These are phyloP conservation scores for Candida saitoana DNA, from an alignment of 805 yeast species.

Conservation along the genomic window DNA sequence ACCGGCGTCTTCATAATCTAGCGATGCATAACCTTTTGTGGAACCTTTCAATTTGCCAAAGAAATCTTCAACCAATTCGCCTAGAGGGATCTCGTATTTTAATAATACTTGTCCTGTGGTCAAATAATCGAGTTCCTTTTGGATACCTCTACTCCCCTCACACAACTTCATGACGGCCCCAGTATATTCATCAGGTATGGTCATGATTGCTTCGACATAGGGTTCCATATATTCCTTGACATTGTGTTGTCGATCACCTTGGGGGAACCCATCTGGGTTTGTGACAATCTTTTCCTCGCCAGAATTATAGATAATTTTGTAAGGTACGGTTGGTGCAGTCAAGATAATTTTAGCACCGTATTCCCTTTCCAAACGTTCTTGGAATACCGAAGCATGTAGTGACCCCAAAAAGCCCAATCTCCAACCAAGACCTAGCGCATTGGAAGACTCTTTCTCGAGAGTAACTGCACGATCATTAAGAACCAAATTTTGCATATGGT, in stretches of 20 bases:
- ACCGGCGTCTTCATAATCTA: slow-evolving; percentile 93
- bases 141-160: slow-evolving; percentile 78
- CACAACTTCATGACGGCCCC: slow-evolving; percentile 86
- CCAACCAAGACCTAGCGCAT: slow-evolving; percentile 97
- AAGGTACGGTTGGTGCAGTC: slow-evolving; percentile 96
- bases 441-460: slow-evolving; percentile 83
- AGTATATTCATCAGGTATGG: slow-evolving; percentile 83
- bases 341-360: slow-evolving; percentile 89
- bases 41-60: slow-evolving; percentile 89
- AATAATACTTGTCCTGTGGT: slow-evolving; percentile 77
- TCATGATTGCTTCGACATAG: slow-evolving; percentile 82
- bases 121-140: slow-evolving; percentile 71
- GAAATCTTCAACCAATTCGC: slow-evolving; percentile 90
- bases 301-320: slow-evolving; percentile 63
- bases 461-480: slow-evolving; percentile 90
- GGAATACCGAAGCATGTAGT: slow-evolving; percentile 90
- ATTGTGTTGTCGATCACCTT: slow-evolving; percentile 41
- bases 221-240: slow-evolving; percentile 70
- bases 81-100: slow-evolving; percentile 77
- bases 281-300: slow-evolving; percentile 66
- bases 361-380: slow-evolving; percentile 86
- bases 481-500: slow-evolving; percentile 81
- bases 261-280: slow-evolving; percentile 93
- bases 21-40: slow-evolving; percentile 88
- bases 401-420: slow-evolving; percentile 93